A percentile compares a stretch with the other conserved stretches of the same genome.
These are phyloP conservation scores for Coffea eugenioides DNA, from an alignment of 257 asterid species.

Conservation along the genomic window DNA sequence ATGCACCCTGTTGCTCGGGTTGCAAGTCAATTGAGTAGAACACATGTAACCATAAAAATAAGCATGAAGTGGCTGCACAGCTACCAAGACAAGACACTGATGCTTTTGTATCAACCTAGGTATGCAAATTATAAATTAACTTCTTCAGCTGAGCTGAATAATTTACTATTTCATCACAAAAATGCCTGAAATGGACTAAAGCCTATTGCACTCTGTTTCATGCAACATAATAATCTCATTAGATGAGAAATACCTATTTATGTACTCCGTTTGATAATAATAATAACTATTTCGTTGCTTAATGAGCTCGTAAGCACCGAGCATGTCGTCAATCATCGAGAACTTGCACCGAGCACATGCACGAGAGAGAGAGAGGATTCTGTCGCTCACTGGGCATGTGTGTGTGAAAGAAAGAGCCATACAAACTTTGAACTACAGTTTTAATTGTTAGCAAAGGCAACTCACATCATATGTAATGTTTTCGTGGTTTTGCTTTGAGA, in stretches of 20 bases:
- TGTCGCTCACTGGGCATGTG: neutral
- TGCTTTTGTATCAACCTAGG: neutral
- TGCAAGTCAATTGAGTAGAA: constrained; percentile 23
- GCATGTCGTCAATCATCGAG: constrained; percentile 46
- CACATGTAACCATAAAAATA: constrained; percentile 19
- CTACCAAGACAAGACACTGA: constrained; percentile 17
- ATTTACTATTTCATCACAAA: neutral
- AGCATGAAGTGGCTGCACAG: constrained; percentile 17
- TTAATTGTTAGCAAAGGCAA: constrained; percentile 69
- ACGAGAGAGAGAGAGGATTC: constrained; percentile 8
- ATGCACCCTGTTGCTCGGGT: constrained; percentile 18
- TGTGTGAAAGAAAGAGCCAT: constrained; percentile 10
- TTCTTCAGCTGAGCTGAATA: neutral
- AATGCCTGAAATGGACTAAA: neutral
- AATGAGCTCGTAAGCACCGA: constrained; percentile 64
- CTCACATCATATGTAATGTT: constrained; percentile 39
- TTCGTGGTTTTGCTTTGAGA: constrained; percentile 30
- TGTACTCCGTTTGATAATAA: neutral
- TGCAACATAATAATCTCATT: neutral
- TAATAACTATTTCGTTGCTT: constrained; percentile 60
- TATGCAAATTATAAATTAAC: neutral
- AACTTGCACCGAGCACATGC: constrained; percentile 42
- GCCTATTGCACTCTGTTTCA: constrained; percentile 2
- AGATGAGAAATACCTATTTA: neutral
- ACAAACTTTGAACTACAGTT: constrained; percentile 9